Base-by-base conservation (phyloP, 768 basidiomycete species). In the Mycena amicta region DNA sequence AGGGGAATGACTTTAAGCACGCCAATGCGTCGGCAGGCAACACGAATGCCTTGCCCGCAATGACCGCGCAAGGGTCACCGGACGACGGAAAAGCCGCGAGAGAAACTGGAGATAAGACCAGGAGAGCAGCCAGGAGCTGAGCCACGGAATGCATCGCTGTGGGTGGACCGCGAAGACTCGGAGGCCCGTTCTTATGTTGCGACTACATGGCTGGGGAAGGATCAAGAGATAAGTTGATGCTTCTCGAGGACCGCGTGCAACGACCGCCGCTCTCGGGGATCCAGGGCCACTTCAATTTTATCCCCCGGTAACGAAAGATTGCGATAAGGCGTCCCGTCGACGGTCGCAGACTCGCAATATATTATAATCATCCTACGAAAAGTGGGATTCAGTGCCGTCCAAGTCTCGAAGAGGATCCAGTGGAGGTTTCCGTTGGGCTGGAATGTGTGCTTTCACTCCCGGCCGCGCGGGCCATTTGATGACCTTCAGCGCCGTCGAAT, bases 1-100 rank as follows among this genome's bases (percentile, higher is more conserved):
- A 83, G 0, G 82, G 79, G 64, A 83, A 84, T 13, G 81, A 78
- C 68, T 80, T 83, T 66, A 81, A 70, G 66, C 86, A 87, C 1
- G 85, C 82, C 37, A 86, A 72, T 18, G 80, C 84, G 58, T 84
- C 80, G 2, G 79, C 73, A 13, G 86, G 83, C 12, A 71, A 73
- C 6, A 77, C 80, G 59, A 49, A 49, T 25, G 22, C 23, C 27
- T 49, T 66, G 1, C 74, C 75, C 8, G 72, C 74, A 30, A 78
- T 63, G 5, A 15, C 31, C 11, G 50, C 59, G 27, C 62, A 63
- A 50, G 62, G 58, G 41, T 63, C 62, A 11, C 27, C 26, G 11
- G 52, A 30, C 37, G 52, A 45, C 25, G 58, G 53, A 8, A 18
- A 37, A 11, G 41, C 41, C 6, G 41, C 41, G 27, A 49, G 22